A percentile compares a stretch with the other conserved stretches of the same genome.
These are phyloP conservation scores for Ustulina deusta DNA, from an alignment of 2,329 filamentous ascomycete species.

Conservation along the genomic window DNA sequence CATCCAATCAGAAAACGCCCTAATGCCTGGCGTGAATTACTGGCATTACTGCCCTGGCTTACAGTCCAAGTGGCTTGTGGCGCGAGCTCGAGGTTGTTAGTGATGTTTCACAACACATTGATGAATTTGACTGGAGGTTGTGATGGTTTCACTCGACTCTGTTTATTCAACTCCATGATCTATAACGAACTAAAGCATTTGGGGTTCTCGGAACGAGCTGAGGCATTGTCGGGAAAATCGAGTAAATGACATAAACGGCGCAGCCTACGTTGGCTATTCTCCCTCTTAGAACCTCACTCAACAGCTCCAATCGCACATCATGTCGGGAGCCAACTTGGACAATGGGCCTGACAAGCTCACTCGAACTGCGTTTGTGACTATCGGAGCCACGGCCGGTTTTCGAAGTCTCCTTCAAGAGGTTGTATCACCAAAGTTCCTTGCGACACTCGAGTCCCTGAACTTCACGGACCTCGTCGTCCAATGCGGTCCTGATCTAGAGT, in stretches of 20 bases:
- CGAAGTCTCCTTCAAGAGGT: conserved; percentile 74
- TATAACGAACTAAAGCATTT: background rate
- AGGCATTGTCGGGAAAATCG: background rate
- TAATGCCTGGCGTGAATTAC: background rate
- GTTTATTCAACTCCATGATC: background rate
- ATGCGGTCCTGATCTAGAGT: conserved; percentile 76
- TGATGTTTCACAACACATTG: background rate
- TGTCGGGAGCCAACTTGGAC: conserved; percentile 14
- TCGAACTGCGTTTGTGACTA: conserved; percentile 81
- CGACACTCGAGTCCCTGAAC: conserved; percentile 65
- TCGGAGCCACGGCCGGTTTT: conserved; percentile 92
- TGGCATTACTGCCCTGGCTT: background rate
- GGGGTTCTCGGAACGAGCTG: background rate
- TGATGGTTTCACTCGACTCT: background rate
- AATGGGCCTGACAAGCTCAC: conserved; percentile 15
- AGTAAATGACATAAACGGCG: background rate
- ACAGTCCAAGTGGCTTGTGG: background rate
- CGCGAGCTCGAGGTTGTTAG: background rate
- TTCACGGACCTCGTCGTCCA: conserved; percentile 84
- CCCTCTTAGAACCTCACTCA: background rate
- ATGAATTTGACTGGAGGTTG: background rate
- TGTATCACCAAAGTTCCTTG: conserved; percentile 72
- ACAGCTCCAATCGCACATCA: conserved; percentile 2
- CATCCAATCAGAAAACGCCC: conserved; percentile 17
- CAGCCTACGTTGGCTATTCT: background rate